These are phyloP conservation scores for Ehretia macrophylla DNA, from an alignment of 257 asterid genomes.

Conservation along the genomic window DNA sequence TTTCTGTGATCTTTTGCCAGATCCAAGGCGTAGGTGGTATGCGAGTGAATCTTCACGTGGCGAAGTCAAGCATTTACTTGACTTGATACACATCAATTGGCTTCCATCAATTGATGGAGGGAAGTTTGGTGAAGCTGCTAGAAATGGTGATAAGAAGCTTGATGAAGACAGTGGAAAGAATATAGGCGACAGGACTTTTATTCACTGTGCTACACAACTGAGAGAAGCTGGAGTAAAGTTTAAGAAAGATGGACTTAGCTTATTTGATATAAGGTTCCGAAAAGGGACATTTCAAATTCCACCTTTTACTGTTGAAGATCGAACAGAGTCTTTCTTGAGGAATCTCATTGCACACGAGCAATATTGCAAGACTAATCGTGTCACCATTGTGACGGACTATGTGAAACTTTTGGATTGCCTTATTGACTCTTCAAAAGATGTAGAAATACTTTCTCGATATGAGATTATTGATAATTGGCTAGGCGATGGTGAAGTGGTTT, in stretches of 20 bases:
- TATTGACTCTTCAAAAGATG: conserved; percentile 23
- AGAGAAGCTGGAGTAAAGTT: conserved; percentile 15
- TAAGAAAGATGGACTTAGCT: neutral
- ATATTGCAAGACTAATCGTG: neutral
- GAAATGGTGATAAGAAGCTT: neutral
- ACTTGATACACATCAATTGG: conserved; percentile 24
- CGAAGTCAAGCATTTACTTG: conserved; percentile 19
- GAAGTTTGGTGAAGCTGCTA: neutral
- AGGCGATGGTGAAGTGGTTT: conserved; percentile 22
- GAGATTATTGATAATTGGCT: conserved; percentile 21
- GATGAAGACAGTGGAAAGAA: neutral
- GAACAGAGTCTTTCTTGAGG: neutral
- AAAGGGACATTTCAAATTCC: conserved; percentile 3
- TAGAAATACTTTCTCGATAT: conserved; percentile 7
- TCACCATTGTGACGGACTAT: conserved; percentile 19
- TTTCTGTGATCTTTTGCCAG: conserved; percentile 11
- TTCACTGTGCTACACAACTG: conserved; percentile 10
- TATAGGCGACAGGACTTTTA: conserved; percentile 1
- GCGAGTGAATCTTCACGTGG: neutral
- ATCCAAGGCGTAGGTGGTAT: neutral
- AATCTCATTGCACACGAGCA: conserved; percentile 1
- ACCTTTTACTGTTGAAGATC: neutral
- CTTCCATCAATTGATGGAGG: neutral
- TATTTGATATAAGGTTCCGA: neutral
- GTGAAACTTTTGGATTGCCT: conserved; percentile 27